Evolutionary conservation across 768 basidiomycete genomes (phyloP), one percentile per base, ranked within the genome.

Genomic region (Macrolepiota albuminosa): DNA sequence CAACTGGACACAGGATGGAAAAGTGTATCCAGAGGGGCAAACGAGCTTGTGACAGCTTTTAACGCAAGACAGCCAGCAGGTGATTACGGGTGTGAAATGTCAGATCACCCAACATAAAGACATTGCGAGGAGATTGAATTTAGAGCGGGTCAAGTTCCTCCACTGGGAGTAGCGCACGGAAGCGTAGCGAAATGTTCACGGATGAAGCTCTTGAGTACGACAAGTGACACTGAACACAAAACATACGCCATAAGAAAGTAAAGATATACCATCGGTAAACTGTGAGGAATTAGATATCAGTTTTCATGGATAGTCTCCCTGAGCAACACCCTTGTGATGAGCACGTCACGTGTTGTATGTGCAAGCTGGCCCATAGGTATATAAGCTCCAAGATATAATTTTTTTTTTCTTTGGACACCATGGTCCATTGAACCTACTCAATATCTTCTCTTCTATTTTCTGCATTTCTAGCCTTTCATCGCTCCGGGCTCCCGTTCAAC

Each of bases 401-500:
- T 42, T 14, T 9, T 57, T 47, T 63, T 62, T 62, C 63, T 61
- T 60, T 36, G 54, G 66, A 63, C 64, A 60, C 63, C 63, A 57
- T 56, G 54, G 54, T 59, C 55, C 45, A 37, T 46, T 47, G 51
- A 53, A 43, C 53, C 53, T 61, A 59, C 63, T 36, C 60, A 40
- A 42, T 42, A 47, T 55, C 53, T 56, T 58, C 31, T 56, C 47
- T 63, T 59, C 31, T 29, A 39, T 29, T 34, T 57, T 58, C 47
- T 59, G 66, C 56, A 70, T 72, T 74, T 73, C 68, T 64, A 60
- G 39, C 66, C 80, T 76, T 69, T 71, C 66, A 79, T 74, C 81
- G 81, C 81, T 78, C 79, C 78, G 67, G 81, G 81, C 71, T 66
- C 69, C 76, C 73, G 72, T 71, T 72, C 69, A 62, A 48, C 55